Evolutionary conservation across 116 monocot species (phyloP), one percentile per base, ranked within the genome.

Genomic region (Dioscorea cayenensis): DNA sequence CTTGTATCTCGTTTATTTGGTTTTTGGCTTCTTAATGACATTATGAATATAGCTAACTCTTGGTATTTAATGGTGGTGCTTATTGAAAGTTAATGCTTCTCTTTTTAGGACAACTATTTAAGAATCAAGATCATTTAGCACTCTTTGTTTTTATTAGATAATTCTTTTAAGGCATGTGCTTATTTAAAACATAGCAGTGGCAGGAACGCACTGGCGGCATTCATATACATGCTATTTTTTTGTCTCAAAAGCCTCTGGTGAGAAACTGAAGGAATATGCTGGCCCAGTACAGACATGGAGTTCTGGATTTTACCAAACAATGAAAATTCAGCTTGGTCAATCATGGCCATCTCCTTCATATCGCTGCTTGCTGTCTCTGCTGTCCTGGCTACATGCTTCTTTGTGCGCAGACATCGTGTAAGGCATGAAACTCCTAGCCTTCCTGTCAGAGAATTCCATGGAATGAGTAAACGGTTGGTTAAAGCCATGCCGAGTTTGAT

Each of bases 401-500:
- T 99, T 82, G 91, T 99, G 36, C 88, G 91, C 9, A 83, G 91
- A 73, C 94, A 99, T 60, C 79, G 75, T 14, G 83, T 91, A 66
- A 84, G 87, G 66, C 80, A 80, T 49, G 78, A 76, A 59, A 78
- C 78, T 20, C 76, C 85, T 21, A 69, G 81, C 49, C 35, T 69
- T 65, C 25, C 80, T 52, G 70, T 76, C 32, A 69, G 84, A 69
- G 91, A 99, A 50, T 91, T 87, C 66, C 86, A 94, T 66, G 99
- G 99, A 19, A 94, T 99, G 99, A 91, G 99, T 59, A 89, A 84
- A 32, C 76, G 75, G 20, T 74, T 85, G 49, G 99, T 99, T 66
- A 94, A 89, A 87, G 94, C 90, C 63, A 91, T 99, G 99, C 99
- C 99, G 27, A 99, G 89, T 82, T 78, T 99, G 28, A 82, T 87